Conservation (phyloP, 73 alveolate species). For the Breviolum minutum region DNA sequence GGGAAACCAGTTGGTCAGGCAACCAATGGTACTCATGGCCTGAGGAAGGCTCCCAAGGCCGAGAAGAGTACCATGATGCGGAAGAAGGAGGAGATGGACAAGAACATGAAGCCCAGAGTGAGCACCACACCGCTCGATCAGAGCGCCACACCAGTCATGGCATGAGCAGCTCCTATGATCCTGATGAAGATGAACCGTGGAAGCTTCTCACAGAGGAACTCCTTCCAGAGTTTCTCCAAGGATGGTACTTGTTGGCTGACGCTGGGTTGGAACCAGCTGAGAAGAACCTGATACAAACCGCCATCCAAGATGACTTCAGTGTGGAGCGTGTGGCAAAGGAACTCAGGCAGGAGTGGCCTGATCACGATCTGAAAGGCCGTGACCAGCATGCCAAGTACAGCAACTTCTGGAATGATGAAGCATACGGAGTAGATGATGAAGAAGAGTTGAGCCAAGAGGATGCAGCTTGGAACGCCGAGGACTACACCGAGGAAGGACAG, state of each 20-base stretch:
- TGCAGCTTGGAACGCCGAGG: background rate
- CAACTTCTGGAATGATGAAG: background rate
- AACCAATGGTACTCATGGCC: background rate
- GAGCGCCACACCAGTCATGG: background rate
- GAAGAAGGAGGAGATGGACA: background rate
- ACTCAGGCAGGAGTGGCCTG: conserved; percentile 16
- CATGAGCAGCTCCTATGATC: too few relatives aligned
- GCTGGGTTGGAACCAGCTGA: background rate
- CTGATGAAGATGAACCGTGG: background rate
- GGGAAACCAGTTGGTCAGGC: too few relatives aligned
- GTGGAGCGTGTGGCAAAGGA: background rate
- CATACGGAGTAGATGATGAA: background rate
- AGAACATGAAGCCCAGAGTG: background rate
- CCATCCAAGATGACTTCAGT: background rate
- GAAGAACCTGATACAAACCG: conserved; percentile 15
- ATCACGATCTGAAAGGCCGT: background rate
- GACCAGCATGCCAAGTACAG: background rate
- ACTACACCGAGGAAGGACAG: background rate
- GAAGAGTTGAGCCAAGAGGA: background rate
- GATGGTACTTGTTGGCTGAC: conserved; percentile 32
- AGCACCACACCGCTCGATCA: background rate
- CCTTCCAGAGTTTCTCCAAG: conserved; percentile 30
- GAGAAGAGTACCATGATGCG: background rate
- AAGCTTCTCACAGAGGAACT: background rate
- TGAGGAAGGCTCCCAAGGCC: background rate